phyloP scores from a whole-genome alignment of 768 basidiomycete genomes.

The Suillus weaverae region DNA sequence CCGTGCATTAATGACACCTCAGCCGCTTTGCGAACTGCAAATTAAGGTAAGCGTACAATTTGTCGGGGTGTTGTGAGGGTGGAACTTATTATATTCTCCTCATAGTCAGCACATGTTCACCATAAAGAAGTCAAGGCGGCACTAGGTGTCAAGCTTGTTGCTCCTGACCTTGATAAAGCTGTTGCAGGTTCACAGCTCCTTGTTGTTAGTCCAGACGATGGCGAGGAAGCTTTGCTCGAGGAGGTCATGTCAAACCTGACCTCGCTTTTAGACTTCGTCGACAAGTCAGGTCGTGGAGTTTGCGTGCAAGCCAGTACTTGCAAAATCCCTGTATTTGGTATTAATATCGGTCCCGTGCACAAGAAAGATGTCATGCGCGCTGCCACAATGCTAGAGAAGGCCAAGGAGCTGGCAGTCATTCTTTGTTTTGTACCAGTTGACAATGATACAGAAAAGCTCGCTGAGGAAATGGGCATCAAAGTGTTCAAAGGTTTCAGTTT shows the following conservation, averaged over 20 bases:
- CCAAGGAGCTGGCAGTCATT: constrained; percentile 92
- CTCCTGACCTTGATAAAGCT: constrained; percentile 95
- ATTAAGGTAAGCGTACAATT: constrained; percentile 67
- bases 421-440: constrained; percentile 95
- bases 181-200: constrained; percentile 95
- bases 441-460: constrained; percentile 87
- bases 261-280: constrained; percentile 82
- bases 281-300: constrained; percentile 94
- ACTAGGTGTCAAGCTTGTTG: constrained; percentile 92
- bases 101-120: constrained; percentile 91
- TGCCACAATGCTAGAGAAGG: constrained; percentile 93
- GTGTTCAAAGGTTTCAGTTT: constrained; percentile 84
- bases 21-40: constrained; percentile 92
- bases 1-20: constrained; percentile 91
- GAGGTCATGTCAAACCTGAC: constrained; percentile 97
- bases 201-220: constrained; percentile 92
- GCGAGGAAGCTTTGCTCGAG: constrained; percentile 91
- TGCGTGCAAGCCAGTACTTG: constrained; percentile 96
- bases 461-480: constrained; percentile 91
- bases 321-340: constrained; percentile 96
- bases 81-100: constrained; percentile 9
- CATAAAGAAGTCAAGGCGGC: constrained; percentile 98
- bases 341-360: constrained; percentile 97
- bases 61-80: background rate
- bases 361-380: constrained; percentile 93